Conservation (phyloP, 768 basidiomycete genomes). For the Boletus subparvulus region DNA sequence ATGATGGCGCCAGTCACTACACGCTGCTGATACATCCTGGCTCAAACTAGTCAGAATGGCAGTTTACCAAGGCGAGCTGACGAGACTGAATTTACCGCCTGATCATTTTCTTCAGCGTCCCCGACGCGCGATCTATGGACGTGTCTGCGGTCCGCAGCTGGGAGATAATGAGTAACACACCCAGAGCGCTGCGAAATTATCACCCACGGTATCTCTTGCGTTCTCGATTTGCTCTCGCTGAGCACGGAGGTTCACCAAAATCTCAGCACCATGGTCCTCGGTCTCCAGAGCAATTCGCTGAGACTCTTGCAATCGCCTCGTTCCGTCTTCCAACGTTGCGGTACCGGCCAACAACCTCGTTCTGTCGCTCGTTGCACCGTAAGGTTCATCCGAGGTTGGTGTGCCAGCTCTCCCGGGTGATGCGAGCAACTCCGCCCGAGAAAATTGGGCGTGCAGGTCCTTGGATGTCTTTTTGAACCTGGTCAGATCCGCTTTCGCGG, state of each 20-base stretch:
- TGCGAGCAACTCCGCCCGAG: constrained; percentile 77
- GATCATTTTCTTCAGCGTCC: constrained; percentile 94
- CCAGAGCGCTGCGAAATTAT: background rate
- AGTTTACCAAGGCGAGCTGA: constrained; percentile 6
- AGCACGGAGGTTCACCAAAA: constrained; percentile 75
- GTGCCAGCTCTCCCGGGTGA: constrained; percentile 38
- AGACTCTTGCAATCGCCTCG: constrained; percentile 81
- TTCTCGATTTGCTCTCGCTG: constrained; percentile 97
- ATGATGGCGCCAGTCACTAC: constrained; percentile 87
- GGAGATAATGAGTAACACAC: background rate
- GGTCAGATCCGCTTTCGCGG: constrained; percentile 72
- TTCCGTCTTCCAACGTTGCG: constrained; percentile 77
- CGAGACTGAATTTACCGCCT: constrained; percentile 61
- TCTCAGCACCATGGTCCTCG: constrained; percentile 92
- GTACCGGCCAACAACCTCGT: constrained; percentile 80
- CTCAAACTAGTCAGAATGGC: constrained; percentile 20
- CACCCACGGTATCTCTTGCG: constrained; percentile 78
- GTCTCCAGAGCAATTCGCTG: constrained; percentile 95
- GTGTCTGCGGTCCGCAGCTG: constrained; percentile 85
- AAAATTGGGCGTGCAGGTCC: constrained; percentile 65
- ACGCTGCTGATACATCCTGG: constrained; percentile 96
- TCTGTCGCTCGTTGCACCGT: constrained; percentile 67
- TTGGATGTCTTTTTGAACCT: constrained; percentile 80
- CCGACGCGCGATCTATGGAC: constrained; percentile 87
- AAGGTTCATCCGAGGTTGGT: constrained; percentile 75